Evolutionary conservation across 2,329 filamentous ascomycete genomes (phyloP), one percentile per base, ranked within the genome.

Genomic region (Aspergillus calidoustus): DNA sequence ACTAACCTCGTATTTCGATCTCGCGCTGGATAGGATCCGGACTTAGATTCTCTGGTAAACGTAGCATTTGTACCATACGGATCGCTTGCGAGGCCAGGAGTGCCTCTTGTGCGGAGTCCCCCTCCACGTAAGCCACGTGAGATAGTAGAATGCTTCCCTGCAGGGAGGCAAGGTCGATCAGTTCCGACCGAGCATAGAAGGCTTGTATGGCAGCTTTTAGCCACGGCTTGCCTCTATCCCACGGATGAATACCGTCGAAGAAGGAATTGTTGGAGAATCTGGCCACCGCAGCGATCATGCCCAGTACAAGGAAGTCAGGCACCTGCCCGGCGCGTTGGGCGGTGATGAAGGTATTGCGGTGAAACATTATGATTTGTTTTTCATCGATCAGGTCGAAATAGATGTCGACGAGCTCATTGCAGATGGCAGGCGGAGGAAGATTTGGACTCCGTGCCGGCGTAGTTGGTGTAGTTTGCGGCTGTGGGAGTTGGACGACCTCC

Each of bases 331-430:
- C 57, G 2, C 57, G 49, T 19, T 59, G 57, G 15, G 43, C 49
- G 2, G 57, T 30, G 25, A 59, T 41, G 17, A 59, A 59, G 4
- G 43, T 47, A 28, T 38, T 9, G 25, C 50, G 57, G n/a, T 59
- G 57, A 19, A 59, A 59, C 1, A 59, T 19, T 48, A 59, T 51
- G 25, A 59, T 41, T 28, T 59, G 57, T 41, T 59, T 59, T 38
- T 59, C 50, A 3, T 59, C 57, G 30, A 59, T 59, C 4, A 59
- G 28, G 11, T 59, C 57, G 38, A 59, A 59, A 9, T 59, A 59
- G 8, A 59, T 38, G 22, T 59, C 57, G 19, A 59, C 41, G 7
- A 59, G n/a, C 51, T 59, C 49, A 30, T 59, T 59, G 30, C 57
- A 54, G 9, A 59, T 19, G 25, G 43, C 11, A 6, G 22, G 41